Evolutionary conservation across 177 flowering plant species (phyloP).

Genomic region (Vitis hybrid): DNA sequence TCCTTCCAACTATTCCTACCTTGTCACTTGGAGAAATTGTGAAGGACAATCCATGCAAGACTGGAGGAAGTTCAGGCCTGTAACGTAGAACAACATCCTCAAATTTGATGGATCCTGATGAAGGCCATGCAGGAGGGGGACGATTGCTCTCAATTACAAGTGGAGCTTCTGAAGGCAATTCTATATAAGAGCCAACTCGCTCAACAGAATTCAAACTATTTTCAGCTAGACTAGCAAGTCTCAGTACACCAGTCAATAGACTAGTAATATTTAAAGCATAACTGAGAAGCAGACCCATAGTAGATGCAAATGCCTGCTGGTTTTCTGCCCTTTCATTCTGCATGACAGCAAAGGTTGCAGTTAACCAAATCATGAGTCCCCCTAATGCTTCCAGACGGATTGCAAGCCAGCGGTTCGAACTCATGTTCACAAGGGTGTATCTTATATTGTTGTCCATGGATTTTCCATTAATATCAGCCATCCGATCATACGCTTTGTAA

Average conservation of each 20-base stretch:
- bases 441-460: constrained; percentile 94
- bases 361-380: constrained; percentile 96
- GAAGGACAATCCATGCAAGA: constrained; percentile 83
- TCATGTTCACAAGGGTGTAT: constrained; percentile 80
- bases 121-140: constrained; percentile 99
- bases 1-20: constrained; percentile 95
- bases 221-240: constrained; percentile 93
- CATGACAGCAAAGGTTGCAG: constrained; percentile 97
- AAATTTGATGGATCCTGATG: constrained; percentile 77
- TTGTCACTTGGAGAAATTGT: constrained; percentile 73
- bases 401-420: constrained; percentile 91
- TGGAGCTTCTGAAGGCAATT: constrained; percentile 92
- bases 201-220: constrained; percentile 95
- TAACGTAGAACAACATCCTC: constrained; percentile 88
- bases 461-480: constrained; percentile 87
- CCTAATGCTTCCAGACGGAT: constrained; percentile 86
- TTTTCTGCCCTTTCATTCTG: constrained; percentile 79
- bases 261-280: constrained; percentile 88
- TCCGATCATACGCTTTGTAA: constrained; percentile 93
- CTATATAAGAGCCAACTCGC: constrained; percentile 81
- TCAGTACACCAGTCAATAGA: constrained; percentile 69
- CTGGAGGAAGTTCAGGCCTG: constrained; percentile 95
- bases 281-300: constrained; percentile 95
- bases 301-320: constrained; percentile 86
- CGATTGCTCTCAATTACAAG: constrained; percentile 70